Evolutionary conservation across 108 stramenopile species (phyloP), one percentile per base, ranked within the genome.

Genomic region (Ochromonas danica): DNA sequence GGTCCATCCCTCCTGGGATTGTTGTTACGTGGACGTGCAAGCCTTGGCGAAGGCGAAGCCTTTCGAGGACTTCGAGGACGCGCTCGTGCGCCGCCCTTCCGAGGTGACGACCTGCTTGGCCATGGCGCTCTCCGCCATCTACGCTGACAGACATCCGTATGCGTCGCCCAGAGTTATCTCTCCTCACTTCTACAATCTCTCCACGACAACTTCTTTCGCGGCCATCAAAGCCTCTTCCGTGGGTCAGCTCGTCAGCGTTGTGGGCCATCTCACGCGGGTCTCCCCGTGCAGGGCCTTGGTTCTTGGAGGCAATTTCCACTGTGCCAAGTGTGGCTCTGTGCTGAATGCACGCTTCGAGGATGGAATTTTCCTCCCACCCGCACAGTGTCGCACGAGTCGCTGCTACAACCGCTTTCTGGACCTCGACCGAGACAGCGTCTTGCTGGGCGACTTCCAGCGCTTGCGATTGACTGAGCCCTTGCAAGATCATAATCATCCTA

Each of bases 391-490:
- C 41, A 75, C 43, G 6, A 6, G 3, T 27, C 14, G 72, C 14
- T 75, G 72, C 31, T 27, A 60, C 10, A 75, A 60, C 38, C 36
- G 40, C 6, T 10, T 30, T 75, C 40, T 75, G 3, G 72, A 75
- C 3, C 38, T 75, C 51, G 30, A 75, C 6, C 36, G 51, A 57
- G 22, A 3, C 31, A 30, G 14, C 27, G 72, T 41, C n/a, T 14
- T 10, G 10, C 6, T 33, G 10, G 36, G 6, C 43, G 72, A 75
- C 38, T 75, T 14, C 38, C 72, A 75, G 40, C 72, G 72, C 6
- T 10, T 75, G 6, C 14, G 31, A 60, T 42, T 75, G n/a, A 3
- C 14, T 35, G 72, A 75, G 31, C 14, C 10, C 17, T 17, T 10
- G 14, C 10, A 22, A 10, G 67, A 70, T 22, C 67, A n/a, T n/a